These are phyloP conservation scores for Caryocar brasiliense DNA, from an alignment of 441 rosid species.

Conservation along the genomic window DNA sequence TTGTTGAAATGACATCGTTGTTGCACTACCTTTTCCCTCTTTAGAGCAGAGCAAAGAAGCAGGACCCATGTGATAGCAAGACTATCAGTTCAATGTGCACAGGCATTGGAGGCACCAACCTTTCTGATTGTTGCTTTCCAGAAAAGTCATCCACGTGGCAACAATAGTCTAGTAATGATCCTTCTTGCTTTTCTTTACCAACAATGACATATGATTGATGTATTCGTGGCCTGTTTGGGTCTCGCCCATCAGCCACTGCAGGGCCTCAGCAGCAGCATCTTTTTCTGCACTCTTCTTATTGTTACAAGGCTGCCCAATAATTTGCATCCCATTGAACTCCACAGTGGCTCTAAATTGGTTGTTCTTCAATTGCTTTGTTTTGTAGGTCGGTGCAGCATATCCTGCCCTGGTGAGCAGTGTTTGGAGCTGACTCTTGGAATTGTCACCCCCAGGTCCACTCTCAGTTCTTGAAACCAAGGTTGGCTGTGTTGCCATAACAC, in stretches of 20 bases:
- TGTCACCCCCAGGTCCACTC: constrained; percentile 91
- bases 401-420: constrained; percentile 83
- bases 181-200: constrained; percentile 76
- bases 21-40: not conserved
- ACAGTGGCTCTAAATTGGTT: constrained; percentile 60
- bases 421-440: constrained; percentile 84
- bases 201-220: constrained; percentile 53
- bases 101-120: not conserved
- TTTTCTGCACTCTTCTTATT: constrained; percentile 92
- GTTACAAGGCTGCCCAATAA: constrained; percentile 75
- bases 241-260: constrained; percentile 67
- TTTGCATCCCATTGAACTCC: constrained; percentile 62
- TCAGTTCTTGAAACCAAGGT: constrained; percentile 39
- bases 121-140: not conserved
- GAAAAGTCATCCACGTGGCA: not conserved
- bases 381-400: constrained; percentile 55
- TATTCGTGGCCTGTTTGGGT: constrained; percentile 36
- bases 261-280: constrained; percentile 91
- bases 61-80: not conserved
- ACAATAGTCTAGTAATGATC: constrained; percentile 28
- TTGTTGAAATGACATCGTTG: not conserved
- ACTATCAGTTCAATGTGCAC: not conserved
- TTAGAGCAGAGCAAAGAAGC: not conserved
- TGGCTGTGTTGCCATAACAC: constrained; percentile 26
- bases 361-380: constrained; percentile 65